These are phyloP conservation scores for Suhomyces atakaporum DNA, from an alignment of 1,139 yeast genomes.

Conservation along the genomic window DNA sequence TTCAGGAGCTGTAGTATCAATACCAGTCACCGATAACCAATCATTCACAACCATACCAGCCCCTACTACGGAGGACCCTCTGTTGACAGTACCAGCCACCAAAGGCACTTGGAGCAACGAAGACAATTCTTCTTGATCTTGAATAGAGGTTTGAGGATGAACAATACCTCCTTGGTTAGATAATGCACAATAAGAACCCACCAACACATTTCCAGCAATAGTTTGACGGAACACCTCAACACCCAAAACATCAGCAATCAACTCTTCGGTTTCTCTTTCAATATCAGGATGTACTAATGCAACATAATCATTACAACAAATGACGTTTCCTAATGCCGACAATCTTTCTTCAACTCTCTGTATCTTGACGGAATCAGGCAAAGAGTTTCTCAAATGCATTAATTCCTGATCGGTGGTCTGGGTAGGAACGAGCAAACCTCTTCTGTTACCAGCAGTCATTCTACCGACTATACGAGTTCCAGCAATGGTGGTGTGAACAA, in stretches of 20 bases:
- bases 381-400: slow-evolving; percentile 93
- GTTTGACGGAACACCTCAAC: slow-evolving; percentile 99
- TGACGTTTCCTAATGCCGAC: slow-evolving; percentile 95
- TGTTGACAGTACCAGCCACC: slow-evolving; percentile 97
- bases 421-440: slow-evolving; percentile 95
- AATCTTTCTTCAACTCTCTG: slow-evolving; percentile 98
- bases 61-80: slow-evolving; percentile 97
- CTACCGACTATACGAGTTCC: slow-evolving; percentile 98
- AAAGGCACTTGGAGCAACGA: slow-evolving; percentile 94
- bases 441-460: slow-evolving; percentile 98
- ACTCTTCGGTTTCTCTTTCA: slow-evolving; percentile 98
- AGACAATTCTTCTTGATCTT: slow-evolving; percentile 97
- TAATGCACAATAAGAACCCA: slow-evolving; percentile 92
- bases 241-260: slow-evolving; percentile 97
- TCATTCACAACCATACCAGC: slow-evolving; percentile 99
- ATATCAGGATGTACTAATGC: slow-evolving; percentile 99
- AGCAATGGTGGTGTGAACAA: slow-evolving; percentile 95
- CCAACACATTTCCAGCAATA: slow-evolving; percentile 95
- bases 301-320: slow-evolving; percentile 98
- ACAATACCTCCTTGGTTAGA: slow-evolving; percentile 98
- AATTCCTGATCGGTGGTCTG: slow-evolving; percentile 99
- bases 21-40: slow-evolving; percentile 96
- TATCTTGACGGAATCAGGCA: slow-evolving; percentile 94
- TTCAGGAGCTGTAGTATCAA: slow-evolving; percentile 98
- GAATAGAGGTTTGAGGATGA: slow-evolving; percentile 95